These are phyloP conservation scores for Cordyceps fumosorosea DNA, from an alignment of 2,329 filamentous ascomycete species.

Conservation along the genomic window DNA sequence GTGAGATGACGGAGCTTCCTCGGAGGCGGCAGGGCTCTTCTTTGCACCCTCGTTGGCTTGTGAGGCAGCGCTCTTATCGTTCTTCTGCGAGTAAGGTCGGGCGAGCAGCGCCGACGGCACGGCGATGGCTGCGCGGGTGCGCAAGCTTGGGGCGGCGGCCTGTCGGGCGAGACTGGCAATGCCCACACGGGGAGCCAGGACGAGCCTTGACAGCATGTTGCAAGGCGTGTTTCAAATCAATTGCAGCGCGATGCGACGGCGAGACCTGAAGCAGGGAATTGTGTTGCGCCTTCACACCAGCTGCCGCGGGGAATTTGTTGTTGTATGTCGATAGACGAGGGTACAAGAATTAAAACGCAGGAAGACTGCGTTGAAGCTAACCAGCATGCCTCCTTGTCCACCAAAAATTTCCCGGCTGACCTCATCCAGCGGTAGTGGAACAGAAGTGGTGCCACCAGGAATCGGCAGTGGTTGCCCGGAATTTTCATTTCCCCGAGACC, in stretches of 20 bases:
- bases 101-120: slow-evolving; percentile 14
- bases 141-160: slow-evolving; percentile 13
- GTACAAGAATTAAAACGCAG: neutral
- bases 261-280: neutral
- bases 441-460: neutral
- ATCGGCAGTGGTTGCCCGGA: neutral
- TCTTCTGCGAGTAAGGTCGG: slow-evolving; percentile 15
- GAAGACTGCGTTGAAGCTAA: slow-evolving; percentile 1
- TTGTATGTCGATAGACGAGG: neutral
- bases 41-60: slow-evolving; percentile 14
- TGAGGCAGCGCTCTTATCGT: slow-evolving; percentile 6
- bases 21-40: slow-evolving; percentile 2
- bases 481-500: slow-evolving; percentile 6
- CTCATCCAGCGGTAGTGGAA: slow-evolving; percentile 7
- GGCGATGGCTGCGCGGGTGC: slow-evolving; percentile 4
- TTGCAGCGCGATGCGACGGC: neutral
- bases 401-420: slow-evolving; percentile 15
- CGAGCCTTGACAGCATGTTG: slow-evolving; percentile 19
- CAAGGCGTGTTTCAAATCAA: slow-evolving; percentile 7
- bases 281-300: neutral
- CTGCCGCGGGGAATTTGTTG: neutral
- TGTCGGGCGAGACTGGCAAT: slow-evolving; percentile 18
- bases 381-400: slow-evolving; percentile 5
- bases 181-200: slow-evolving; percentile 13
- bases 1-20: slow-evolving; percentile 7